Conservation (phyloP, 192 early-diverging fungal species). For the Linnemannia elongata region DNA sequence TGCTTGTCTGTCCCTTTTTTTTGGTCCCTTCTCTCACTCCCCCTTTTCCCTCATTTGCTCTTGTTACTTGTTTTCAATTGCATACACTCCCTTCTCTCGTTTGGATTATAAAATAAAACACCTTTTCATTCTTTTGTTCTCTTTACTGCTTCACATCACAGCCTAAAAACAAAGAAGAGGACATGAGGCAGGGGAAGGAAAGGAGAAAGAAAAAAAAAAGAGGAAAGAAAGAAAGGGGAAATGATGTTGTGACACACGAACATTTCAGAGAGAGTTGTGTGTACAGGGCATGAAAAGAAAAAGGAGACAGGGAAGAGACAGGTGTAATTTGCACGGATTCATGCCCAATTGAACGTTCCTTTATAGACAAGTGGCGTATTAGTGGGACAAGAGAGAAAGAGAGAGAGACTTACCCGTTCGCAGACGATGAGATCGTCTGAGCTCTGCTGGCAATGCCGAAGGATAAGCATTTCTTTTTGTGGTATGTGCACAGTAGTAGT, state of each 20-base stretch:
- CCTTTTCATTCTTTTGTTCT: neutral
- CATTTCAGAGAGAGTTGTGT: too few species aligned
- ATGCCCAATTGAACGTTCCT: too few species aligned
- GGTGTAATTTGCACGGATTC: neutral
- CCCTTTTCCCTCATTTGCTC: neutral
- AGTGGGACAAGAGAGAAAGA: neutral
- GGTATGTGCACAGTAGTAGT: neutral
- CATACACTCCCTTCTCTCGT: neutral
- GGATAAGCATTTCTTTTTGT: conserved; percentile 58
- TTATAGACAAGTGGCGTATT: too few species aligned
- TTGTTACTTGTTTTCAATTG: neutral
- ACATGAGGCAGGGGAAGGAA: neutral
- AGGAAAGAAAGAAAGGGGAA: too few species aligned
- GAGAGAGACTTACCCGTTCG: conserved; percentile 63
- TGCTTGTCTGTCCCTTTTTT: neutral
- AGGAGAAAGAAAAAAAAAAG: neutral
- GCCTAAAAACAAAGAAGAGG: neutral
- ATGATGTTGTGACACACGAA: too few species aligned
- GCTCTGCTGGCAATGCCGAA: conserved; percentile 63
- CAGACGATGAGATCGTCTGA: conserved; percentile 69
- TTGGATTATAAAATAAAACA: neutral
- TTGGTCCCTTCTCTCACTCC: neutral
- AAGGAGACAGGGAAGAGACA: neutral
- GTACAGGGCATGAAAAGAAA: neutral
- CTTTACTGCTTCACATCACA: neutral